These are phyloP conservation scores for Litsea cubeba DNA, from an alignment of 164 flowering plant species.

Conservation along the genomic window DNA sequence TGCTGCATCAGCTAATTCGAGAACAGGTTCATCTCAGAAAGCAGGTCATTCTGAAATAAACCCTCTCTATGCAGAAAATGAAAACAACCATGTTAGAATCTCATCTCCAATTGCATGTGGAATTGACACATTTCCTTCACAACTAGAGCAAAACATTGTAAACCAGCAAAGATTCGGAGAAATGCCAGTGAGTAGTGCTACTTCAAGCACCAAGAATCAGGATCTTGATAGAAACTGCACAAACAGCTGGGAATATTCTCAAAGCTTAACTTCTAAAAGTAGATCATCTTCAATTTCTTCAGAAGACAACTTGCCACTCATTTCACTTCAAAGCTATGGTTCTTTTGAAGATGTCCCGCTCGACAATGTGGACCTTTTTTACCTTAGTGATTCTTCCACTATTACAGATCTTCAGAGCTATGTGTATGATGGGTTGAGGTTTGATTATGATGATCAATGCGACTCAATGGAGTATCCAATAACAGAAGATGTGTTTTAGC, in stretches of 20 bases:
- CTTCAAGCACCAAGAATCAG: conserved; percentile 21
- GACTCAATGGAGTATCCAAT: conserved; percentile 47
- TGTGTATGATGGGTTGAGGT: conserved; percentile 36
- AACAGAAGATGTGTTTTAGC: conserved; percentile 53
- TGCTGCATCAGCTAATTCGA: conserved; percentile 12
- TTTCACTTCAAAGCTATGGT: conserved; percentile 41
- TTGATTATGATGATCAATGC: conserved; percentile 32
- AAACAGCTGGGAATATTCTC: conserved; percentile 25
- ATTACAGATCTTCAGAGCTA: conserved; percentile 32
- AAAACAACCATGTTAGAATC: conserved; percentile 12
- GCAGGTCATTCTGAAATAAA: conserved; percentile 18
- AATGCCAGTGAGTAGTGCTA: conserved; percentile 14
- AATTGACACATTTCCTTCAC: conserved; percentile 22
- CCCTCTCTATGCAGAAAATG: conserved; percentile 22
- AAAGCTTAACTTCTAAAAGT: conserved; percentile 24
- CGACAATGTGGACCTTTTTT: conserved; percentile 31
- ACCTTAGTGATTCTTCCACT: conserved; percentile 28
- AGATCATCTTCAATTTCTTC: conserved; percentile 23
- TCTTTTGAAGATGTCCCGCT: conserved; percentile 26
- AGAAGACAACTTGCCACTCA: conserved; percentile 33
- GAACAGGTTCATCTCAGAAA: conserved; percentile 21
- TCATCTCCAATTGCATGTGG: conserved; percentile 13
- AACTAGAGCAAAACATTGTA: conserved; percentile 17
- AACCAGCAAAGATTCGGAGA: conserved; percentile 27
- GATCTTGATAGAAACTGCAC: conserved; percentile 21